phyloP scores from a whole-genome alignment of 805 yeast genomes.

The Starmera caribaea region DNA sequence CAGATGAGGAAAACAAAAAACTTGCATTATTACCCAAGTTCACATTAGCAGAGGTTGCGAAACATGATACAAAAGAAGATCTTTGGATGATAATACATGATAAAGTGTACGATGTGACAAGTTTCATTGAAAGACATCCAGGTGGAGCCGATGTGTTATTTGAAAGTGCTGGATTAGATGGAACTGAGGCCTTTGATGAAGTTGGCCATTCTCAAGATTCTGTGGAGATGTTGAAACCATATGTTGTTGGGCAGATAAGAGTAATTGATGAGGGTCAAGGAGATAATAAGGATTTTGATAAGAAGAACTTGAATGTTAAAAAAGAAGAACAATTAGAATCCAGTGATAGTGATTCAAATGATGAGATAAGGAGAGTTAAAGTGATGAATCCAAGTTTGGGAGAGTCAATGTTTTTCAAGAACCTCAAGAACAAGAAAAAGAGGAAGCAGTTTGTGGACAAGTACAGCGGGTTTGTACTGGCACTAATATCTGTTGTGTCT shows the following conservation, averaged over 20 bases:
- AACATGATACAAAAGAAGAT: conserved; percentile 25
- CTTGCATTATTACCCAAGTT: too few relatives aligned
- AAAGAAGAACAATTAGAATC: too few relatives aligned
- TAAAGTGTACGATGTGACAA: conserved; percentile 67
- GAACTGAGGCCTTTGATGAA: conserved; percentile 78
- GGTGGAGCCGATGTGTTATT: conserved; percentile 59
- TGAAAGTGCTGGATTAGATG: conserved; percentile 70
- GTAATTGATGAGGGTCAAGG: conserved; percentile 1
- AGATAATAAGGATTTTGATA: neutral
- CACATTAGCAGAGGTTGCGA: conserved; percentile 8
- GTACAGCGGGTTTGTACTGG: conserved; percentile 3
- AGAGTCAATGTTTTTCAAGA: conserved; percentile 12
- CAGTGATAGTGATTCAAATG: neutral
- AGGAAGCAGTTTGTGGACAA: conserved; percentile 6
- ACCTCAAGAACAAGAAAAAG: neutral
- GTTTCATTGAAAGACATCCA: conserved; percentile 66
- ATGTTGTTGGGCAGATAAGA: conserved; percentile 72
- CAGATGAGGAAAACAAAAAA: too few relatives aligned
- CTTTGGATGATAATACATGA: conserved; percentile 81
- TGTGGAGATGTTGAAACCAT: conserved; percentile 55
- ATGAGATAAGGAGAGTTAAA: conserved; percentile 1
- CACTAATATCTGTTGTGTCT: conserved; percentile 11
- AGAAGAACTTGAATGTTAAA: too few relatives aligned
- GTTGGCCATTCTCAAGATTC: conserved; percentile 98
- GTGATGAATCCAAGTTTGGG: conserved; percentile 12